Percentiles rank a stretch among this genome's conserved stretches.
These are phyloP conservation scores for Phytophthora agathidicida DNA, from an alignment of 352 stramenopile species.

Conservation along the genomic window DNA sequence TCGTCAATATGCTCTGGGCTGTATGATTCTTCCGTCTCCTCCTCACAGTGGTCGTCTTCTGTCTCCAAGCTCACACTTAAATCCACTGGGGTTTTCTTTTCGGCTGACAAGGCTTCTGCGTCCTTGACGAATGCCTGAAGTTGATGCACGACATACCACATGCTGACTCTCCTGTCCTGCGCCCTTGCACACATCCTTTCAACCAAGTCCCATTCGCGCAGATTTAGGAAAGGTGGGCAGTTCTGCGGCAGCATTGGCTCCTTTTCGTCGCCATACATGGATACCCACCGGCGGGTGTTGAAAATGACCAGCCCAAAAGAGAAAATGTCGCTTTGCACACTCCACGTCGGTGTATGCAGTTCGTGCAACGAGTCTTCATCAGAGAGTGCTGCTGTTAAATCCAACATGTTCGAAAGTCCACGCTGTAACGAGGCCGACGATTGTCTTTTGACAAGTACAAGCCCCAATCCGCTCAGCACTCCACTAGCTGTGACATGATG, in stretches of 20 bases:
- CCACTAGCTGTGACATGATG: conserved; percentile 22
- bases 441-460: conserved; percentile 28
- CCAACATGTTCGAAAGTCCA: conserved; percentile 23
- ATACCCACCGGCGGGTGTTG: conserved; percentile 27
- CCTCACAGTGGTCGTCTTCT: conserved; percentile 23
- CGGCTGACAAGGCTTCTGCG: not conserved
- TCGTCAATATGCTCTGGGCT: conserved; percentile 23
- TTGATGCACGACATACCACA: conserved; percentile 40
- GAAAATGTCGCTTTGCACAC: conserved; percentile 25
- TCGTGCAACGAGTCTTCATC: conserved; percentile 1
- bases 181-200: conserved; percentile 26
- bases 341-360: conserved; percentile 13
- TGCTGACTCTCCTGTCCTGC: conserved; percentile 17
- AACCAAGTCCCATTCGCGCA: conserved; percentile 32
- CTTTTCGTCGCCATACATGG: conserved; percentile 21
- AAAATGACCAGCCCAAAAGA: conserved; percentile 32
- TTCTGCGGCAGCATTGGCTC: conserved; percentile 11
- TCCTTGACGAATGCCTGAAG: conserved; percentile 21
- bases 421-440: conserved; percentile 15
- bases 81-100: conserved; percentile 22
- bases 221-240: conserved; percentile 17
- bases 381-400: conserved; percentile 1
- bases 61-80: conserved; percentile 22
- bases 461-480: conserved; percentile 23
- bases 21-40: conserved; percentile 3